Percentiles rank a stretch among this genome's conserved stretches.
These are phyloP conservation scores for Arxiozyma slooffiae DNA, from an alignment of 1,139 yeast species.

Conservation along the genomic window DNA sequence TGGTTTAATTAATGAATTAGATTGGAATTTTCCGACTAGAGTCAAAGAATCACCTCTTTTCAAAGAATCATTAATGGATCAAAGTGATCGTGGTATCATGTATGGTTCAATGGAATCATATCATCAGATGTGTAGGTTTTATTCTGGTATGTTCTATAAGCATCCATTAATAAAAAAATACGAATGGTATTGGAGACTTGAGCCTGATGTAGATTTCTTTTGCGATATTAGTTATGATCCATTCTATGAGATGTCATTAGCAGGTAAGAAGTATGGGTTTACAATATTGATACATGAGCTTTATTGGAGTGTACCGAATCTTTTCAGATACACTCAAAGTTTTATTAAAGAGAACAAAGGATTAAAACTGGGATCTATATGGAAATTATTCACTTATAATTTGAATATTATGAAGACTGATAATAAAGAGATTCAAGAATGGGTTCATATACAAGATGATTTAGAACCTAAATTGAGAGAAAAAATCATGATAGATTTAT, in stretches of 20 bases:
- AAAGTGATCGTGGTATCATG: conserved; percentile 71
- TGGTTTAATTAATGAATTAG: conserved; percentile 18
- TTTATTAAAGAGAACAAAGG: conserved; percentile 40
- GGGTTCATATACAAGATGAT: conserved; percentile 4
- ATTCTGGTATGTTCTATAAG: conserved; percentile 66
- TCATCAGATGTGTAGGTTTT: conserved; percentile 60
- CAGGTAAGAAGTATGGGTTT: conserved; percentile 71
- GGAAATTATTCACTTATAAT: conserved; percentile 43
- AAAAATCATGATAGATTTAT: conserved; percentile 3
- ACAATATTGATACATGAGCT: conserved; percentile 66
- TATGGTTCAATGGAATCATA: conserved; percentile 74
- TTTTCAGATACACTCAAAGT: conserved; percentile 60
- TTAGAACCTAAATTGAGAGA: conserved; percentile 3
- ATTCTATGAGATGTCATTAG: conserved; percentile 62
- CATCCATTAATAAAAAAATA: conserved; percentile 57
- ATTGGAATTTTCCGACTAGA: conserved; percentile 30
- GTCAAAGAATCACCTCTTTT: conserved; percentile 28
- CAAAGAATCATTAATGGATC: conserved; percentile 45
- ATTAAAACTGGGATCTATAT: conserved; percentile 44
- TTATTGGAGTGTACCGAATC: conserved; percentile 67
- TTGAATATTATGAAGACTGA: conserved; percentile 23
- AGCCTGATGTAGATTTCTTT: conserved; percentile 78
- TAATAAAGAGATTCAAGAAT: conserved; percentile 9
- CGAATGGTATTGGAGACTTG: conserved; percentile 93
- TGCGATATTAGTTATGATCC: conserved; percentile 91